Evolutionary conservation across 1,284 basidiomycete species (phyloP), one percentile per base, ranked within the genome.

Genomic region (Phenoliferia sp.): DNA sequence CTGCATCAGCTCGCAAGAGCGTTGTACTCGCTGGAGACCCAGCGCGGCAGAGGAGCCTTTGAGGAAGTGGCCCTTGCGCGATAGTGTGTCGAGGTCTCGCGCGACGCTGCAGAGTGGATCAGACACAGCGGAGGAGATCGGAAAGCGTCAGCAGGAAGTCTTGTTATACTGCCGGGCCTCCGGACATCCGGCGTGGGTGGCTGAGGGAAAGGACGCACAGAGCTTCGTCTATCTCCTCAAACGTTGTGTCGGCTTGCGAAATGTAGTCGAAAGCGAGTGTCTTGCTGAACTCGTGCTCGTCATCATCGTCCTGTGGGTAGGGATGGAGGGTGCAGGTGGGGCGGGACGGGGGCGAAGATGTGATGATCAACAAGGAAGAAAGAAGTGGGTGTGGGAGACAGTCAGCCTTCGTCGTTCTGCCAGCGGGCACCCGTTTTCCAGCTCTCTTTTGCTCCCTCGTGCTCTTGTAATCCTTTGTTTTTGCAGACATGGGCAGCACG

Each of bases 261-360:
- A 80, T 80, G 73, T 80, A 81, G 71, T 81, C 80, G 74, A 78
- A 78, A 19, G 79, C 79, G 55, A 80, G 77, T 61, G 74, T 74
- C 64, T 78, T 78, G 58, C 74, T 76, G 62, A 80, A 80, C 54
- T 80, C 79, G 48, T 76, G 77, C 31, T 76, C 74, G 55, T 80
- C 80, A 64, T 80, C 79, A 64, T 81, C 80, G 72, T 81, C 80
- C 78, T 73, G 60, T 22, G 2, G 1, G 2, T n/a, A 28, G 5
- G n/a, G 34, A 2, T 1, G 16, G 26, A 17, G n/a, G 15, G 29
- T 32, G 34, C 19, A 9, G 16, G 29, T 17, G 26, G 29, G 54
- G 28, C 31, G 26, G 26, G 22, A 31, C 28, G 6, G 26, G 35
- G 44, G 33, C 7, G 12, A 48, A 3, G 39, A 39, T 39, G 54